Percentiles rank a stretch among this genome's conserved stretches.
Conservation (phyloP, 176 grass and related monocot genomes). For the Bonia amplexicaulis region DNA sequence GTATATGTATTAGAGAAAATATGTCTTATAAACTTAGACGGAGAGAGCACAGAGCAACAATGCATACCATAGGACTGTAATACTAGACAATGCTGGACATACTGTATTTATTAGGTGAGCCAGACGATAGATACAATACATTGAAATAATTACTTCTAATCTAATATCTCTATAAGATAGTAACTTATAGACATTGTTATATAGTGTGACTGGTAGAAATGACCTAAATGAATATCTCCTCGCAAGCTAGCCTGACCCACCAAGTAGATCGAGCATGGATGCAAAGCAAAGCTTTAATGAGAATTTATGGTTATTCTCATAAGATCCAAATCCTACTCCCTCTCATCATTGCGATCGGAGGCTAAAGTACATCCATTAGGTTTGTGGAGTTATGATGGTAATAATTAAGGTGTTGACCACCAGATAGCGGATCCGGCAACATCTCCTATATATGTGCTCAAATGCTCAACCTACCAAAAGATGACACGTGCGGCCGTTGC, state of each 20-base stretch:
- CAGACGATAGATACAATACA: too few species aligned
- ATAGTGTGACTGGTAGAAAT: too few species aligned
- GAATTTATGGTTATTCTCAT: conserved; percentile 40
- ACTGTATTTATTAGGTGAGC: too few species aligned
- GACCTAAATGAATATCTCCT: background rate
- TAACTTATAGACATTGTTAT: too few species aligned
- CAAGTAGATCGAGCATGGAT: background rate
- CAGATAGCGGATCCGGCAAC: background rate
- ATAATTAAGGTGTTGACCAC: background rate
- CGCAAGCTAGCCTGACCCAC: background rate
- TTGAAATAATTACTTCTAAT: too few species aligned
- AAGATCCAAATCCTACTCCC: conserved; percentile 33
- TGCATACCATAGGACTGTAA: too few species aligned
- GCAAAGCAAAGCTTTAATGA: conserved; percentile 25
- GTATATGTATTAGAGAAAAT: too few species aligned
- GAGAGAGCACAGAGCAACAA: too few species aligned
- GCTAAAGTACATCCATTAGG: conserved; percentile 12
- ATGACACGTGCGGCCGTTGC: background rate
- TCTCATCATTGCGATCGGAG: conserved; percentile 28
- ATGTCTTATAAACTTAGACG: too few species aligned
- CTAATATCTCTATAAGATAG: too few species aligned
- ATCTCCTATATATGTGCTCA: background rate
- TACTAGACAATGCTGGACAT: too few species aligned
- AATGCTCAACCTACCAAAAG: background rate
- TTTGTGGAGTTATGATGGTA: background rate